A percentile compares a stretch with the other conserved stretches of the same genome.
Evolutionary conservation across 2,329 filamentous ascomycete species (phyloP).

Genomic region (Talaromyces sp.): DNA sequence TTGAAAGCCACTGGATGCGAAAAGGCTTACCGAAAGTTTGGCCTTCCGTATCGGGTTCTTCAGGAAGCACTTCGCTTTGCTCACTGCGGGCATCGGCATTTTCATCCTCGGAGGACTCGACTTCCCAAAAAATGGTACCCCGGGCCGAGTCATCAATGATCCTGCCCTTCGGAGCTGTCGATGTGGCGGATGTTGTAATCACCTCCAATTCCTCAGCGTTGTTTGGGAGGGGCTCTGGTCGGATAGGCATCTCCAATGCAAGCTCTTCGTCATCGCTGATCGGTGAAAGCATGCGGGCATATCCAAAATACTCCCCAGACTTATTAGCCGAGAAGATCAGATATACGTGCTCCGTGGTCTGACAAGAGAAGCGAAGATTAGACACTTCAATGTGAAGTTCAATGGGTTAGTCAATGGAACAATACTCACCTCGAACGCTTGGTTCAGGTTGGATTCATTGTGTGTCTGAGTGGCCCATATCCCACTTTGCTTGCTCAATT

Average conservation of each 20-base stretch:
- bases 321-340: constrained; percentile 96
- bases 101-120: constrained; percentile 60
- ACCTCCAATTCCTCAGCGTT: constrained; percentile 73
- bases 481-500: constrained; percentile 81
- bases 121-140: constrained; percentile 98
- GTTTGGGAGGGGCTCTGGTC: constrained; percentile 58
- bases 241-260: constrained; percentile 69
- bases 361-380: neutral
- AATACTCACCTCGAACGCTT: constrained; percentile 72
- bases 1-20: constrained; percentile 86
- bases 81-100: constrained; percentile 40
- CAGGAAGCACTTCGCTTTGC: constrained; percentile 52
- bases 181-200: constrained; percentile 76
- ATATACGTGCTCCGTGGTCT: constrained; percentile 83
- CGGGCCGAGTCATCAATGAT: constrained; percentile 91
- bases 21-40: constrained; percentile 91
- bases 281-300: constrained; percentile 83
- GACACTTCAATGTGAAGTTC: neutral
- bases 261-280: constrained; percentile 77
- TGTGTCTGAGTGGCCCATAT: constrained; percentile 95
- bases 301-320: constrained; percentile 95
- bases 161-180: constrained; percentile 75
- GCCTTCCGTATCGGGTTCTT: constrained; percentile 48
- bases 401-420: neutral
- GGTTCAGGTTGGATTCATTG: constrained; percentile 82